A percentile compares a stretch with the other conserved stretches of the same genome.
phyloP scores from a whole-genome alignment of 345 rosid genomes.

The Boechera divaricarpa region DNA sequence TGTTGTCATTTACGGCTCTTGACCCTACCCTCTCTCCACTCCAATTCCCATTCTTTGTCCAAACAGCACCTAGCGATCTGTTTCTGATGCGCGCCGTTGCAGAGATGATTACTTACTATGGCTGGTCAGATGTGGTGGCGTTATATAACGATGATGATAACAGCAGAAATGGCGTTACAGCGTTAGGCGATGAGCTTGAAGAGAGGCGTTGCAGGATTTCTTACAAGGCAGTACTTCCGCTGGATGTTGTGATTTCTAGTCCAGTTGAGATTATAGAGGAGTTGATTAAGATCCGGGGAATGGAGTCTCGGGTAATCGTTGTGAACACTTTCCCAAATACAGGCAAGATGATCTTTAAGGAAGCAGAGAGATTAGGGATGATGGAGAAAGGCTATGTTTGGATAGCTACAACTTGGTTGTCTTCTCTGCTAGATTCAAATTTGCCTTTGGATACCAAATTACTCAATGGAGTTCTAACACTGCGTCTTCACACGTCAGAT shows the following conservation, averaged over 20 bases:
- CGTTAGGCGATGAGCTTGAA: constrained; percentile 72
- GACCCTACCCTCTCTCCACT: constrained; percentile 82
- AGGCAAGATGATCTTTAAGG: constrained; percentile 73
- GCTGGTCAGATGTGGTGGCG: constrained; percentile 75
- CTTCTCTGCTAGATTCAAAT: constrained; percentile 71
- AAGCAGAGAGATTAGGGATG: constrained; percentile 81
- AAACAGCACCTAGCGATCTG: constrained; percentile 87
- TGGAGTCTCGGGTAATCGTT: constrained; percentile 81
- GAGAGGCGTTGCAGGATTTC: constrained; percentile 70
- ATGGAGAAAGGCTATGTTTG: constrained; percentile 82
- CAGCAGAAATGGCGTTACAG: constrained; percentile 67
- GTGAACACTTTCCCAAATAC: constrained; percentile 59
- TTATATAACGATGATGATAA: constrained; percentile 82
- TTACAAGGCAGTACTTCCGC: constrained; percentile 73
- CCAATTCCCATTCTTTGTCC: constrained; percentile 90
- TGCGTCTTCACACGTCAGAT: constrained; percentile 74
- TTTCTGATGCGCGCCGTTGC: constrained; percentile 89
- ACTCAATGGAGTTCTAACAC: constrained; percentile 70
- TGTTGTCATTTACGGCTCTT: constrained; percentile 83
- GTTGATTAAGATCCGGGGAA: constrained; percentile 59
- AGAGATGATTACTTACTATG: constrained; percentile 65
- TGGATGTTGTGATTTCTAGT: constrained; percentile 54
- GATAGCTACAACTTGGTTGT: constrained; percentile 86
- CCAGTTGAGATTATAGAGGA: constrained; percentile 51
- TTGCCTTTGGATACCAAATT: constrained; percentile 46